Percentiles rank a stretch among this genome's conserved stretches.
phyloP scores from a whole-genome alignment of 306 rosid genomes.

The Trichosanthes truncata region DNA sequence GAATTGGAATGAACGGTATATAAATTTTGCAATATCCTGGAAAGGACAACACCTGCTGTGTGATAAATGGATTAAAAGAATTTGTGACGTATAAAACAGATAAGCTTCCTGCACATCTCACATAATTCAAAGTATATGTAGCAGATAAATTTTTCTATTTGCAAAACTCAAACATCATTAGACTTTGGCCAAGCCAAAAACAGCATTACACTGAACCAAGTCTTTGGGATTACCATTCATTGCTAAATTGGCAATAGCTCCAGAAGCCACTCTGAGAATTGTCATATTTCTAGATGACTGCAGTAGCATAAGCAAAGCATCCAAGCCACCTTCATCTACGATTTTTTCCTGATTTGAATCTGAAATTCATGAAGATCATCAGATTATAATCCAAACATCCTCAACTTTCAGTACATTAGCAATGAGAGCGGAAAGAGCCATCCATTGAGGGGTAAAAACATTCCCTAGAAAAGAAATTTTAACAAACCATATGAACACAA shows the following conservation, averaged over 20 bases:
- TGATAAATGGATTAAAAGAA: background rate
- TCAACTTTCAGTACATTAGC: background rate
- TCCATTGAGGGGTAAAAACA: background rate
- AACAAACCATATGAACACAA: background rate
- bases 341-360: slow-evolving; percentile 57
- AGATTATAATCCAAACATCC: background rate
- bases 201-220: background rate
- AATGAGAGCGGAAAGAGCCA: background rate
- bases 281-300: slow-evolving; percentile 45
- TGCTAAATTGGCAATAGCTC: slow-evolving; percentile 68
- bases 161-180: background rate
- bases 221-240: slow-evolving; percentile 46
- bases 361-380: slow-evolving; percentile 16
- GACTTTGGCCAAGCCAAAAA: background rate
- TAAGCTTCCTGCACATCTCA: background rate
- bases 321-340: slow-evolving; percentile 64
- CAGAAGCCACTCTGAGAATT: slow-evolving; percentile 62
- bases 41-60: background rate
- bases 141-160: background rate
- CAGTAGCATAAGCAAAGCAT: slow-evolving; percentile 47
- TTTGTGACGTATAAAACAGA: background rate
- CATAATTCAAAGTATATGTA: background rate
- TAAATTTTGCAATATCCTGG: background rate
- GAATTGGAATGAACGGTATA: background rate
- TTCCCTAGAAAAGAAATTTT: background rate